A percentile compares a stretch with the other conserved stretches of the same genome.
Evolutionary conservation across 345 rosid genomes (phyloP).

Genomic region (Euphorbia lathyris): DNA sequence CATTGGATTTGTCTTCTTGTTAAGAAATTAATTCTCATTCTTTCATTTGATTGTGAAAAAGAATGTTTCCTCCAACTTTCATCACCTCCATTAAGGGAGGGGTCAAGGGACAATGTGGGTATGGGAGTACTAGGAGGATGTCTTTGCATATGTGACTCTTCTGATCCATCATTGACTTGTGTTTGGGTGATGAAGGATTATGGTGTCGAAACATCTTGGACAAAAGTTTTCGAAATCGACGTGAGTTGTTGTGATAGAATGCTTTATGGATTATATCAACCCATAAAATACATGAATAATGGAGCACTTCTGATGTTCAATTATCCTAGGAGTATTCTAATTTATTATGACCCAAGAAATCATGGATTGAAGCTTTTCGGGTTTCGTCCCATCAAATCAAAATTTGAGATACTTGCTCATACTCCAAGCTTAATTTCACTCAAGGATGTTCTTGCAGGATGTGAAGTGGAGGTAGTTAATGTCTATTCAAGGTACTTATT

Average conservation of each 20-base stretch:
- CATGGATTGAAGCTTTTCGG: not conserved
- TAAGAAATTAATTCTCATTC: not conserved
- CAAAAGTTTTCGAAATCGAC: slow-evolving; percentile 3
- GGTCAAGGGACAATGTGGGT: slow-evolving; percentile 1
- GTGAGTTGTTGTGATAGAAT: not conserved
- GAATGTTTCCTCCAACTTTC: slow-evolving; percentile 18
- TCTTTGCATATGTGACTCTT: slow-evolving; percentile 17
- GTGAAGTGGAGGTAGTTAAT: not conserved
- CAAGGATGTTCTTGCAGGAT: not conserved
- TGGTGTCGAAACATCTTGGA: slow-evolving; percentile 23
- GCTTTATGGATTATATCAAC: not conserved
- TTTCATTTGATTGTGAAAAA: slow-evolving; percentile 20
- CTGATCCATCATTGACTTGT: not conserved
- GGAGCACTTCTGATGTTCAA: slow-evolving; percentile 7
- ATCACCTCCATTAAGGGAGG: not conserved
- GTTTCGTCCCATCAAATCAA: not conserved
- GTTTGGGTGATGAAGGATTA: slow-evolving; percentile 27
- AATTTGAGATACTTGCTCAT: not conserved
- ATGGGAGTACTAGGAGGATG: slow-evolving; percentile 22
- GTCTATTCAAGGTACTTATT: not conserved
- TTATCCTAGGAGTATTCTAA: not conserved
- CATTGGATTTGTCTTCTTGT: slow-evolving; percentile 21
- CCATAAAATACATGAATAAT: not conserved
- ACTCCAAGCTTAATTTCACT: slow-evolving; percentile 3
- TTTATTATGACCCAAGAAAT: not conserved